Conservation (phyloP, 1,139 yeast species). For the Pichia norvegensis region DNA sequence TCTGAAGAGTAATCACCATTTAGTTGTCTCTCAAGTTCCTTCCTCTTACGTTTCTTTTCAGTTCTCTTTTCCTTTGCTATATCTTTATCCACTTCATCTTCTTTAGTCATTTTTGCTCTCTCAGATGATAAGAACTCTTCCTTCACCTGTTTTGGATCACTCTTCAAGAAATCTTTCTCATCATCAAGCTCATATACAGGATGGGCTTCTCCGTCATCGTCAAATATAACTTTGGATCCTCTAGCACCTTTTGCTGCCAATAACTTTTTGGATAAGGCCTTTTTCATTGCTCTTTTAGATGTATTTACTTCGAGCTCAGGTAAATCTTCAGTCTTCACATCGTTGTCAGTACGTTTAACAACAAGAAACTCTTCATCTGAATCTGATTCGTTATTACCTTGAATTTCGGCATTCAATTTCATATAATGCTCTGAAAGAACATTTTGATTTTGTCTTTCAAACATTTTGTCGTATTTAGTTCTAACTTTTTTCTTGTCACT, state of each 20-base stretch:
- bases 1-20: constrained; percentile 39
- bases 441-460: constrained; percentile 88
- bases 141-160: constrained; percentile 65
- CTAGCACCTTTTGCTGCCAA: constrained; percentile 48
- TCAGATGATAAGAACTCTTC: constrained; percentile 60
- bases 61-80: constrained; percentile 75
- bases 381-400: constrained; percentile 35
- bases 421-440: constrained; percentile 83
- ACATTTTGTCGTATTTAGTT: constrained; percentile 93
- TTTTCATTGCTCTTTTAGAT: constrained; percentile 82
- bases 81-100: constrained; percentile 71
- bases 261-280: constrained; percentile 79
- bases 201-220: constrained; percentile 90
- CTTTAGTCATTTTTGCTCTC: constrained; percentile 54
- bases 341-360: constrained; percentile 72
- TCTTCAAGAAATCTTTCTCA: constrained; percentile 74
- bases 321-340: constrained; percentile 52
- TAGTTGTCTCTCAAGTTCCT: constrained; percentile 59
- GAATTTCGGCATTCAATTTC: constrained; percentile 49
- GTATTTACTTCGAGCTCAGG: constrained; percentile 56
- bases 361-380: constrained; percentile 68
- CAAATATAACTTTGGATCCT: constrained; percentile 76
- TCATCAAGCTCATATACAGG: constrained; percentile 85
- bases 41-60: constrained; percentile 84
- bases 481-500: constrained; percentile 42